phyloP scores from a whole-genome alignment of 192 early-diverging fungal genomes.

The Coemansia sp. region DNA sequence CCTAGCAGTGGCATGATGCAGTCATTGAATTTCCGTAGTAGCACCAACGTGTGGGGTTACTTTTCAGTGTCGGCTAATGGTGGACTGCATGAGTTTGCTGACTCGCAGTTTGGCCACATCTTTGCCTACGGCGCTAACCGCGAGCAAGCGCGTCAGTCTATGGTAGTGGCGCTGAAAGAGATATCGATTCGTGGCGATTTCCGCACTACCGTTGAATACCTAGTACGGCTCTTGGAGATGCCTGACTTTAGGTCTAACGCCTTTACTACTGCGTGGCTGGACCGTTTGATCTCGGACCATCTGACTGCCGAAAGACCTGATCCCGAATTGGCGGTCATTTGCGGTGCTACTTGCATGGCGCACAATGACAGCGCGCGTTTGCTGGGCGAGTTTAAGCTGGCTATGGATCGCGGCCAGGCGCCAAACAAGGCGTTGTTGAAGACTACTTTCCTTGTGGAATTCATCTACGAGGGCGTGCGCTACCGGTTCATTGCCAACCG shows the following conservation, averaged over 20 bases:
- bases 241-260: conserved; percentile 86
- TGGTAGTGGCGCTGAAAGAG: conserved; percentile 98
- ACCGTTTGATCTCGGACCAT: conserved; percentile 86
- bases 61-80: conserved; percentile 94
- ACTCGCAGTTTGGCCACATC: conserved; percentile 99
- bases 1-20: conserved; percentile 95
- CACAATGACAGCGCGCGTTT: conserved; percentile 67
- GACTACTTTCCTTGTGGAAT: conserved; percentile 80
- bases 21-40: conserved; percentile 95
- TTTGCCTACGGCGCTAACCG: conserved; percentile 96
- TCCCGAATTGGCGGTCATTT: conserved; percentile 85
- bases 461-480: conserved; percentile 90
- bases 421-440: conserved; percentile 75
- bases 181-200: conserved; percentile 98
- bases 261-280: conserved; percentile 96
- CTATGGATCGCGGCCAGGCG: conserved; percentile 92
- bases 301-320: conserved; percentile 91
- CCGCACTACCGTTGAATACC: conserved; percentile 97
- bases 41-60: conserved; percentile 99
- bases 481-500: conserved; percentile 85
- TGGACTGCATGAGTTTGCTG: conserved; percentile 98
- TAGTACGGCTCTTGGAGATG: conserved; percentile 91
- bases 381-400: conserved; percentile 73
- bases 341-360: conserved; percentile 89
- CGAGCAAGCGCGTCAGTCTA: conserved; percentile 90